Base-by-base conservation (phyloP, 139 green algal genomes). In the Tetratostichococcus sp. region DNA sequence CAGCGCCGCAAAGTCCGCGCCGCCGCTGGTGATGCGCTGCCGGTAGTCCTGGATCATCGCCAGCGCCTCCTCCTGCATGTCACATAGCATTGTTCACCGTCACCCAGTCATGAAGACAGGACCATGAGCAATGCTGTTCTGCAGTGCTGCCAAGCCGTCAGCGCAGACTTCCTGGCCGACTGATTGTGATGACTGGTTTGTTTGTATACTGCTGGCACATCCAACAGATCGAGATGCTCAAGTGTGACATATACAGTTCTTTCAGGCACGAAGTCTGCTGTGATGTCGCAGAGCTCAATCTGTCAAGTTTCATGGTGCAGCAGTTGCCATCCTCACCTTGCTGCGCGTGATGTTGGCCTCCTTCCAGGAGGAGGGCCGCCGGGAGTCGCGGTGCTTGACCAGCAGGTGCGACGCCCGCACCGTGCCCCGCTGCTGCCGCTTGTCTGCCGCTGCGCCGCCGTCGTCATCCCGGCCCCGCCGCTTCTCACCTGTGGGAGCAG, bases 341-440 rank as follows among this genome's bases (percentile, higher is more conserved):
- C 75, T 89, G 32, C 91, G 82, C 0, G 89, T 97, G 23, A 97
- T 75, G 0, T 77, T 72, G 1, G 75, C 68, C 78, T 96, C 89
- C 80, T 96, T 95, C 92, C 92, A 97, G 19, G 83, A 92, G 16
- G 75, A 85, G 0, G 92, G 92, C 21, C 89, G 80, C 14, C 92
- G 69, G 0, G 68, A 77, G 68, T 89, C 85, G 58, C 77, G 82
- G 83, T 97, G 92, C 82, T 97, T 97, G 1, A 97, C 89, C 34
- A 97, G 87, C 71, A 97, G 78, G 80, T 97, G 92, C 0, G 82
- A 91, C 1, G 89, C 90, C 1, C 89, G 74, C 30, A 95, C 88
- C 8, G 42, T 77, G 58, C 35, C 22, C 65, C 71, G 33, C 34
- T 76, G 39, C 59, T 72, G 1, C 26, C 70, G 75, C 70, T 80